Base-by-base conservation (phyloP, 768 basidiomycete genomes). In the Cubamyces lactineus region DNA sequence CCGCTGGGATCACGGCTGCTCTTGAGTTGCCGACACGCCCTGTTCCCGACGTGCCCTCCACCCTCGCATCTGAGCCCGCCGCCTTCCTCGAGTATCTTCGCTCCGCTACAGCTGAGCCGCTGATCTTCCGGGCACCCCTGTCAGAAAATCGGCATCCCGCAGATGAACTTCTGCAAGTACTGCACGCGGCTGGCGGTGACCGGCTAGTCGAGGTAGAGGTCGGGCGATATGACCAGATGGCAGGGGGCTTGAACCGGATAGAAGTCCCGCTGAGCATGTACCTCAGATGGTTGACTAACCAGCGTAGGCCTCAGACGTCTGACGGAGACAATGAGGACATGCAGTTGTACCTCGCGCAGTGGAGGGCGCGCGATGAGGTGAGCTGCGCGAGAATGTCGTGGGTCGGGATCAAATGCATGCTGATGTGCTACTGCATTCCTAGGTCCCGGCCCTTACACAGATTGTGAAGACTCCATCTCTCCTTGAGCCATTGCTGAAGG, bases 171-270 rank as follows among this genome's bases (percentile, higher is more conserved):
- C 47, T 71, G 38, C 41, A 30, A 13, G 54, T 62, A 17, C 59
- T 71, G 16, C 59, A 58, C 30, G 41, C 49, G 1, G 50, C 50
- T 5, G 63, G 53, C 5, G 40, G 28, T n/a, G 62, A 67, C 28
- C 55, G 66, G 7, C 16, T 67, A 17, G 66, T 71, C 17, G 68
- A 71, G 15, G 61, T 71, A 5, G 70, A 71, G 59, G 51, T 64
- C 19, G 70, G 68, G 9, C 57, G 68, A 7, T 69, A 71, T 38
- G 66, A 68, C 53, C 30, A 51, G 51, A 41, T 53, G 0, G 41
- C 39, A 11, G 59, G 34, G 9, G 41, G 24, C 1, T 67, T 66
- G 45, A 56, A 66, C 15, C 61, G 64, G 6, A 40, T 66, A 34
- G 30, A 57, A 7, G 65, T 69, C 57, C 59, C 51, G 9, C 51